Evolutionary conservation across 2,329 filamentous ascomycete genomes (phyloP).

Genomic region (Colletotrichum cordylinicola): DNA sequence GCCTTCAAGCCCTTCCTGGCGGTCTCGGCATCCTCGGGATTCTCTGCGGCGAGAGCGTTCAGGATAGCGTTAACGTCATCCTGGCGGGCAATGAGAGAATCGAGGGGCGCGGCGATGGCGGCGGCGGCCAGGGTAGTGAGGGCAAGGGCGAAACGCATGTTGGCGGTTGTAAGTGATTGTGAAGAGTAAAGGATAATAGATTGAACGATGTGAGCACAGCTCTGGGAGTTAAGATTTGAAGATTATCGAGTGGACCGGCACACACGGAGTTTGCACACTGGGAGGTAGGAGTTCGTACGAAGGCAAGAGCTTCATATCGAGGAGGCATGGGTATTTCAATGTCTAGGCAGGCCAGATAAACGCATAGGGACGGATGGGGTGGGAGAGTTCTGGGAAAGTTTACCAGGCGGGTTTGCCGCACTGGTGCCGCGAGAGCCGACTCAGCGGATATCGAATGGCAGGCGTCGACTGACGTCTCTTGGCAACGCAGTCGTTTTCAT

Average conservation of each 20-base stretch:
- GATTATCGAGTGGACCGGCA: background rate
- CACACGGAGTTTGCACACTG: background rate
- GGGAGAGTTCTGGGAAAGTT: background rate
- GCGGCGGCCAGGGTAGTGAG: constrained; percentile 13
- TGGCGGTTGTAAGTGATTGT: background rate
- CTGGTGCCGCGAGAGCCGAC: background rate
- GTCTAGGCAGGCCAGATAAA: background rate
- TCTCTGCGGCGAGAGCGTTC: background rate
- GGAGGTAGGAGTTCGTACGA: background rate
- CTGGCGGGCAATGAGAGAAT: background rate
- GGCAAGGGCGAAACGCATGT: constrained; percentile 11
- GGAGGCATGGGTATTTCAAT: background rate
- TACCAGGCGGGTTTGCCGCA: background rate
- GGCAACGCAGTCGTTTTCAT: background rate
- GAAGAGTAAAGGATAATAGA: background rate
- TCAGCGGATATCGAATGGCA: constrained; percentile 12
- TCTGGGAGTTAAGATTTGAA: background rate
- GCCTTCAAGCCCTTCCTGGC: background rate
- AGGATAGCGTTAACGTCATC: background rate
- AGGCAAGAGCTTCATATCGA: background rate
- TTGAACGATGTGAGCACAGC: constrained; percentile 1
- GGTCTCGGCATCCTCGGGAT: background rate
- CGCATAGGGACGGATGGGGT: background rate
- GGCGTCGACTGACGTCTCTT: constrained; percentile 1
- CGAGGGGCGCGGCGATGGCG: constrained; percentile 10